These are phyloP conservation scores for Cocos nucifera DNA, from an alignment of 176 grass and related monocot genomes.

Conservation along the genomic window DNA sequence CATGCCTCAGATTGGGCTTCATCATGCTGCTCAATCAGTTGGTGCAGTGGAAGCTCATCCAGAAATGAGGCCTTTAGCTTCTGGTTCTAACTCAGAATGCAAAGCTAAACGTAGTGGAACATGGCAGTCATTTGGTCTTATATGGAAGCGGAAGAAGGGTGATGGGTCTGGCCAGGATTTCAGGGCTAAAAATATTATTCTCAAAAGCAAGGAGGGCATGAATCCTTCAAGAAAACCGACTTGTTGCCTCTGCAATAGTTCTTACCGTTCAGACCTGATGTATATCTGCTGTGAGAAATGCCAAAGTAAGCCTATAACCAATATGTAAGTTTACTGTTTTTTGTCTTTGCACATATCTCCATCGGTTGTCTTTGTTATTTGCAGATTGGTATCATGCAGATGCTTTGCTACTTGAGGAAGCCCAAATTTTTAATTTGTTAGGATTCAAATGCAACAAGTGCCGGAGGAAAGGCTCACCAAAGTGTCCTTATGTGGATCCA, in stretches of 20 bases:
- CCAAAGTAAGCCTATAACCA: slow-evolving; percentile 44
- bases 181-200: slow-evolving; percentile 62
- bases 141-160: slow-evolving; percentile 62
- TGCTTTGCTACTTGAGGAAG: slow-evolving; percentile 73
- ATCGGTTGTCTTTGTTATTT: slow-evolving; percentile 9
- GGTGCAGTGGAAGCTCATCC: slow-evolving; percentile 25
- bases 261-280: slow-evolving; percentile 54
- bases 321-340: slow-evolving; percentile 16
- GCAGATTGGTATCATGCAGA: slow-evolving; percentile 97
- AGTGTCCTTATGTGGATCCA: slow-evolving; percentile 58
- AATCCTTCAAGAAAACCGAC: slow-evolving; percentile 33
- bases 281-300: slow-evolving; percentile 86
- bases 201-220: slow-evolving; percentile 54
- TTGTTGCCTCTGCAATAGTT: slow-evolving; percentile 66
- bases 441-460: slow-evolving; percentile 77
- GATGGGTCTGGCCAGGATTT: slow-evolving; percentile 45
- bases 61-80: slow-evolving; percentile 28
- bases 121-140: slow-evolving; percentile 55
- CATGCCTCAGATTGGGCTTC: background rate
- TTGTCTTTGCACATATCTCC: background rate
- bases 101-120: slow-evolving; percentile 24
- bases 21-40: slow-evolving; percentile 11
- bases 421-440: slow-evolving; percentile 55
- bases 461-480: slow-evolving; percentile 66
- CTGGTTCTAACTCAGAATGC: slow-evolving; percentile 24